Percentiles rank a stretch among this genome's conserved stretches.
Conservation (phyloP, 1,284 basidiomycete species). For the Apiotrichum mycotoxinovorans region DNA sequence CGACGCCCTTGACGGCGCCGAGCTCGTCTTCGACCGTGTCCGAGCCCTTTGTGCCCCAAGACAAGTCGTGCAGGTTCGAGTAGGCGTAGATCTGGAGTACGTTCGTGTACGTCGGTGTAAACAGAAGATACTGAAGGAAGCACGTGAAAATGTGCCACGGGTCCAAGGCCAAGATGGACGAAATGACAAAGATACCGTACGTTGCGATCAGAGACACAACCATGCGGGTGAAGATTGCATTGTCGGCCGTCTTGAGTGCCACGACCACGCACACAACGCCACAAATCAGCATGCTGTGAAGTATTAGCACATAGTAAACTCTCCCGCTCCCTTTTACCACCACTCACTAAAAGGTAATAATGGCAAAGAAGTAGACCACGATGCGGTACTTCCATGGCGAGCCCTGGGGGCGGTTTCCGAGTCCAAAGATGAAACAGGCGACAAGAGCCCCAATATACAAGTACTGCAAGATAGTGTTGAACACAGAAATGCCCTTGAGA, state of each 20-base stretch:
- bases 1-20: constrained; percentile 61
- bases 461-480: constrained; percentile 58
- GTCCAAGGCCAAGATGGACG: constrained; percentile 83
- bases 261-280: constrained; percentile 71
- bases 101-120: constrained; percentile 51
- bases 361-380: constrained; percentile 69
- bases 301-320: neutral
- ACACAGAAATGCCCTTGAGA: constrained; percentile 44
- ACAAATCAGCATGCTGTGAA: constrained; percentile 54
- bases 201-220: constrained; percentile 80
- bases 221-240: constrained; percentile 66
- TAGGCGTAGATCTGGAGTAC: constrained; percentile 37
- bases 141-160: constrained; percentile 87
- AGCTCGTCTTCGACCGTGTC: constrained; percentile 69
- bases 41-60: constrained; percentile 83
- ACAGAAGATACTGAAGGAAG: constrained; percentile 79
- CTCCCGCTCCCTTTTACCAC: neutral
- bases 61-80: constrained; percentile 61
- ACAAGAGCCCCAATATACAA: constrained; percentile 77
- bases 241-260: constrained; percentile 60
- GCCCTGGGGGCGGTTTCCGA: constrained; percentile 92
- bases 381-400: constrained; percentile 80
- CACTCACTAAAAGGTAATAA: constrained; percentile 68
- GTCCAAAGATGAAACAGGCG: constrained; percentile 87
- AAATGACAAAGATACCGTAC: constrained; percentile 76